Evolutionary conservation across 441 rosid genomes (phyloP), one percentile per base, ranked within the genome.

Genomic region (Metrosideros polymorpha): DNA sequence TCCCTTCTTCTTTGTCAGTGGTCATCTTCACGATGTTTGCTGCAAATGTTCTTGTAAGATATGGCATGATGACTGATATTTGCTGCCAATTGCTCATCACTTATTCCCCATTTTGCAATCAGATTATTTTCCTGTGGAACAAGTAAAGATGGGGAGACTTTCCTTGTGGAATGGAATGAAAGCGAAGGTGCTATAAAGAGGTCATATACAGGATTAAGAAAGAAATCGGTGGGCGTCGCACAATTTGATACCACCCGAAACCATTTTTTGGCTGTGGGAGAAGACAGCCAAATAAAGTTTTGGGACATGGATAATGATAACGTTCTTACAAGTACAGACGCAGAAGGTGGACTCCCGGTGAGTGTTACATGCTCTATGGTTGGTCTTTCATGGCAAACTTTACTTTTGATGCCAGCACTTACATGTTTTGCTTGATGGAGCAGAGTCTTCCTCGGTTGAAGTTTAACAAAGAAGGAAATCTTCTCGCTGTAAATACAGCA

Each of bases 71-170:
- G 79, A 71, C n/a, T 71, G 47, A 71, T 22, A 39, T 22, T 71
- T 71, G 79, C 61, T 53, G 52, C 71, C 86, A 27, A 32, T 22
- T 71, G 14, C 47, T 84, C 32, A 59, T 83, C 77, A 85, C 53
- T 22, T 17, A 29, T 86, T 83, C 19, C 84, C 83, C 32, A 53
- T 76, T 30, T 35, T 85, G 82, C 53, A 84, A 86, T 90, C 91
- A 97, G 99, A 92, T 90, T 97, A 89, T 97, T 97, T 89, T 95
- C 98, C 87, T 97, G 98, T 88, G 98, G 98, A 86, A 95, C 96
- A 83, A 97, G 97, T 90, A 94, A 94, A 92, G 99, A 95, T 13
- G 98, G 99, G 84, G 98, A 94, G 15, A 93, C 96, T 88, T 93
- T 77, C 90, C 91, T 97, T 27, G 98, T 95, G 89, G 99, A 97